phyloP scores from a whole-genome alignment of 306 rosid genomes.

The Cyclanthera cordifolia region DNA sequence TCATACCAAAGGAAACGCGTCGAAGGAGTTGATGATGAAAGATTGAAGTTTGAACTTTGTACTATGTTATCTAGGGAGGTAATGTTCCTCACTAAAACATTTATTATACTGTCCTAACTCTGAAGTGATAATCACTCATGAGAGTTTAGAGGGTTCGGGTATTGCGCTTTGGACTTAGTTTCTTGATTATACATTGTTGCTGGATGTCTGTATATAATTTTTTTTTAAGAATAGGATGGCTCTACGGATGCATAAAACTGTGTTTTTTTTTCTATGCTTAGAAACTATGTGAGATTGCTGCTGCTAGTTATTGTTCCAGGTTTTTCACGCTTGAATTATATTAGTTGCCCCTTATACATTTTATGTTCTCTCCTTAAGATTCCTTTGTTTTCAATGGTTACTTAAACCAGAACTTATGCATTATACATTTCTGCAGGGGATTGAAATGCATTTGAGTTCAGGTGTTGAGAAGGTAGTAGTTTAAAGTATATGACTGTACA shows the following conservation, averaged over 20 bases:
- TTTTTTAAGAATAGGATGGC: not conserved
- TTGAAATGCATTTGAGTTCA: constrained; percentile 73
- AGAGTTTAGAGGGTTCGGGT: not conserved
- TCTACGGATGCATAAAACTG: not conserved
- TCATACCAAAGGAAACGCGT: constrained; percentile 53
- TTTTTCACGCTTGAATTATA: not conserved
- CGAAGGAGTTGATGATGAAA: constrained; percentile 69
- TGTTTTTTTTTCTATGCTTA: not conserved
- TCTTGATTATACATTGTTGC: not conserved
- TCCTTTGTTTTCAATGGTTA: not conserved
- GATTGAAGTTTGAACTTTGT: constrained; percentile 78
- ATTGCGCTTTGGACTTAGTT: not conserved
- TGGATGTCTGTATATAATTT: not conserved
- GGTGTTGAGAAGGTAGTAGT: constrained; percentile 60
- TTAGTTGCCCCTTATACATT: not conserved
- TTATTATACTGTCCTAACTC: not conserved
- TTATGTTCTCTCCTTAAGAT: not conserved
- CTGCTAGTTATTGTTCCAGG: not conserved
- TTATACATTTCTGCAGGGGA: constrained; percentile 51
- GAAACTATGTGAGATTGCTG: not conserved
- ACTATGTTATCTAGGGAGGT: constrained; percentile 82
- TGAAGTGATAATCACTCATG: not conserved
- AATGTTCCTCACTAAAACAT: constrained; percentile 10
- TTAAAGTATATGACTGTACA: constrained; percentile 14
- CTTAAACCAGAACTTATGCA: not conserved